A percentile compares a stretch with the other conserved stretches of the same genome.
Conservation (phyloP, 257 asterid species). For the Thymus mandschuricus region DNA sequence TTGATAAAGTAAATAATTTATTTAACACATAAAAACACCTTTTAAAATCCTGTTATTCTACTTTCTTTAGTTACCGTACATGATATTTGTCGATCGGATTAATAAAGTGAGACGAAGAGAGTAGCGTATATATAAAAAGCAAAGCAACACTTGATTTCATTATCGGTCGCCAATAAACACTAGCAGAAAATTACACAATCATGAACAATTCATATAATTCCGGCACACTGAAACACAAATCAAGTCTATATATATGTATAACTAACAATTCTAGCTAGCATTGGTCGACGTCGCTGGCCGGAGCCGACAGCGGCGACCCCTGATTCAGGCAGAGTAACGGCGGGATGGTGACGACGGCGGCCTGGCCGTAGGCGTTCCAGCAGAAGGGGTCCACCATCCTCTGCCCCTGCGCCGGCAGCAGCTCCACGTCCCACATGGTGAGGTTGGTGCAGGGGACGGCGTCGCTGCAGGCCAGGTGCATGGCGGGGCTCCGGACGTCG, state of each 20-base stretch:
- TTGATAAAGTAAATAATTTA: too few relatives aligned
- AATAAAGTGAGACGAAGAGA: too few relatives aligned
- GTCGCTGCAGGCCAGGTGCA: slow-evolving; percentile 85
- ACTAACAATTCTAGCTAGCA: slow-evolving; percentile 35
- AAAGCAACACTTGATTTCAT: neutral
- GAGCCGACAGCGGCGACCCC: slow-evolving; percentile 55
- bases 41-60: too few relatives aligned
- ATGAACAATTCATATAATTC: neutral
- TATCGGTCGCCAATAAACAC: neutral
- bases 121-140: too few relatives aligned
- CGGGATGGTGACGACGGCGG: slow-evolving; percentile 51
- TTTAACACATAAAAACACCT: too few relatives aligned
- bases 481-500: slow-evolving; percentile 73
- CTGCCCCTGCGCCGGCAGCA: slow-evolving; percentile 63
- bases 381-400: slow-evolving; percentile 67
- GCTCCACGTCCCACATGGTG: slow-evolving; percentile 64
- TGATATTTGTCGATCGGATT: too few relatives aligned
- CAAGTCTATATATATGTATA: neutral
- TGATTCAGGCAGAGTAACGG: slow-evolving; percentile 71
- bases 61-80: too few relatives aligned
- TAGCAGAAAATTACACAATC: neutral
- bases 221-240: neutral
- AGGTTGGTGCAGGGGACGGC: slow-evolving; percentile 79
- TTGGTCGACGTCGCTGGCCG: slow-evolving; percentile 45
- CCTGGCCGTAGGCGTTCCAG: slow-evolving; percentile 82